These are phyloP conservation scores for Hansenula anomala DNA, from an alignment of 1,139 yeast genomes.

Conservation along the genomic window DNA sequence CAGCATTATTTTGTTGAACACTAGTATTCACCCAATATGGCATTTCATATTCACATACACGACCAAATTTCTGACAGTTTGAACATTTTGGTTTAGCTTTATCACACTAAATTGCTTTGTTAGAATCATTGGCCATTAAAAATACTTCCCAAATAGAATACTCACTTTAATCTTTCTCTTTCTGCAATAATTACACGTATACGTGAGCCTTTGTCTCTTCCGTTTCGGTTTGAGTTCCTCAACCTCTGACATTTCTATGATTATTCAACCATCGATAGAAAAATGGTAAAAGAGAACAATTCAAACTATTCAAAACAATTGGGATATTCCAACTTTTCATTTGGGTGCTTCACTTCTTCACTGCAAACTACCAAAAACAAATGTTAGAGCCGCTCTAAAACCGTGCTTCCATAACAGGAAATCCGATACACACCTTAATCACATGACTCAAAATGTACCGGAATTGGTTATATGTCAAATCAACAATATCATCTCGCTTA, in stretches of 20 bases:
- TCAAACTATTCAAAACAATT: no score
- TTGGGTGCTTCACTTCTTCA: no score
- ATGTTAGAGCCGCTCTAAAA: neutral
- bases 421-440: neutral
- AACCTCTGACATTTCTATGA: neutral
- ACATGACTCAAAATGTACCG: neutral
- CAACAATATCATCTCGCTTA: no score
- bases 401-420: neutral
- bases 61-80: neutral
- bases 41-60: neutral
- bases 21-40: constrained; percentile 1
- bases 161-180: constrained; percentile 1
- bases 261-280: neutral
- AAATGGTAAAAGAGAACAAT: no score
- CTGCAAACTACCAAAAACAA: no score
- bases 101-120: neutral
- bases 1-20: neutral
- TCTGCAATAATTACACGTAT: neutral
- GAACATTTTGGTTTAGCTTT: constrained; percentile 1
- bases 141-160: neutral
- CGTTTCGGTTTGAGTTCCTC: neutral
- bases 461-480: neutral
- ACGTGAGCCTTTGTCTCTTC: neutral
- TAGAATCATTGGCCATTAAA: neutral
- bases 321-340: no score